Percentiles rank a stretch among this genome's conserved stretches.
These are phyloP conservation scores for Quercus variabilis DNA, from an alignment of 306 rosid genomes.

Conservation along the genomic window DNA sequence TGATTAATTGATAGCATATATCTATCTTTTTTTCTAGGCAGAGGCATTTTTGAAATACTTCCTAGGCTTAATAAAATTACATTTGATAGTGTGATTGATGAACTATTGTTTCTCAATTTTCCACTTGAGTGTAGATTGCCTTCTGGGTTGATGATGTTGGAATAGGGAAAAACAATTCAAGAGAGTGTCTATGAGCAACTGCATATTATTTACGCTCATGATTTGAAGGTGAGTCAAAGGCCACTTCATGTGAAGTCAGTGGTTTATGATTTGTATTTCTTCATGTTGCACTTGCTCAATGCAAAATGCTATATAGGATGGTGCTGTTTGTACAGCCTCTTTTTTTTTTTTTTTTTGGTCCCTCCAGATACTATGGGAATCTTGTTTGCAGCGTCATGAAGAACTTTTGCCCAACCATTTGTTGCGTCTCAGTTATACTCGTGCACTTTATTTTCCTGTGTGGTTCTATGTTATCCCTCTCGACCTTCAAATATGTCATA, in stretches of 20 bases:
- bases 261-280: not conserved
- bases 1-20: not conserved
- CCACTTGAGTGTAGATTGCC: constrained; percentile 31
- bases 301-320: not conserved
- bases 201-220: constrained; percentile 30
- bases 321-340: not conserved
- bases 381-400: constrained; percentile 40
- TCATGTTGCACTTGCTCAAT: not conserved
- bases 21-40: constrained; percentile 19
- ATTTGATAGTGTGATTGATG: constrained; percentile 36
- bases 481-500: not conserved
- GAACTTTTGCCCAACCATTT: constrained; percentile 31
- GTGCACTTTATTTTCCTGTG: not conserved
- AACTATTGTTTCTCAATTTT: constrained; percentile 32
- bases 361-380: constrained; percentile 43
- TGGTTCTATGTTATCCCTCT: not conserved
- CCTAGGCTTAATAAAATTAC: constrained; percentile 37
- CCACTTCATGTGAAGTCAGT: not conserved
- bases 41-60: constrained; percentile 40
- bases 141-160: constrained; percentile 40
- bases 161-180: constrained; percentile 42
- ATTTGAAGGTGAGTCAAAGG: constrained; percentile 31
- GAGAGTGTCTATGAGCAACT: constrained; percentile 40
- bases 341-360: not conserved
- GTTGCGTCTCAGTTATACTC: constrained; percentile 33